Evolutionary conservation across 1,139 yeast genomes (phyloP).

Genomic region (Suhomyces wounanorum): DNA sequence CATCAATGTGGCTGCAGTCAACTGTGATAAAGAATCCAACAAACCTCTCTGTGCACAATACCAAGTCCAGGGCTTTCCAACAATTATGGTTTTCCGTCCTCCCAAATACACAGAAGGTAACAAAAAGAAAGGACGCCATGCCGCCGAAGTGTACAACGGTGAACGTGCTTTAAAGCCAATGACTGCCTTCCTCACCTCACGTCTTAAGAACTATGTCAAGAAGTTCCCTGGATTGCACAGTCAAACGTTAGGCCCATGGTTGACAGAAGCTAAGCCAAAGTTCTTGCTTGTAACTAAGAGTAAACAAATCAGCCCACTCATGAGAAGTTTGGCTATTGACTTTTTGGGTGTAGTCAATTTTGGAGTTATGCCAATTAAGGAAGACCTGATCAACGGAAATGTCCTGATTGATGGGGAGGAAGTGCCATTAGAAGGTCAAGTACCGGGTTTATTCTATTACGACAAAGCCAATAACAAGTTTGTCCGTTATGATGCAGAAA

Average conservation of each 20-base stretch:
- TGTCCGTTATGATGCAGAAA: conserved; percentile 25
- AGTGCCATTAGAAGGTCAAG: conserved; percentile 21
- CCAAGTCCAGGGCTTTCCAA: conserved; percentile 76
- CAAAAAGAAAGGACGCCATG: conserved; percentile 41
- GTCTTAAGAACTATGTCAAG: conserved; percentile 73
- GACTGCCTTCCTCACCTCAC: conserved; percentile 56
- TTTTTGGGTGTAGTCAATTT: conserved; percentile 45
- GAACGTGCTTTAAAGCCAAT: conserved; percentile 63
- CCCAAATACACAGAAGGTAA: conserved; percentile 52
- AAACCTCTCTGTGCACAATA: conserved; percentile 69
- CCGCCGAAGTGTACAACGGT: conserved; percentile 68
- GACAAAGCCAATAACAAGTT: conserved; percentile 26
- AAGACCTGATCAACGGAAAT: conserved; percentile 10
- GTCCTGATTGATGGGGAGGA: conserved; percentile 24
- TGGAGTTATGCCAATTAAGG: conserved; percentile 27
- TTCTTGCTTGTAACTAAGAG: conserved; percentile 51
- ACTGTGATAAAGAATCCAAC: conserved; percentile 75
- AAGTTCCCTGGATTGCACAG: conserved; percentile 38
- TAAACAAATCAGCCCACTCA: conserved; percentile 56
- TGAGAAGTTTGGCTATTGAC: conserved; percentile 77
- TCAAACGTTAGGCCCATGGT: conserved; percentile 33
- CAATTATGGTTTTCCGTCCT: conserved; percentile 78
- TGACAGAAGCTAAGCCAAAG: conserved; percentile 24
- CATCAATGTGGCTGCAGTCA: conserved; percentile 78
- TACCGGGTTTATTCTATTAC: conserved; percentile 35